These are phyloP conservation scores for Torrubiella hemipterigena DNA, from an alignment of 2,329 filamentous ascomycete species.

Conservation along the genomic window DNA sequence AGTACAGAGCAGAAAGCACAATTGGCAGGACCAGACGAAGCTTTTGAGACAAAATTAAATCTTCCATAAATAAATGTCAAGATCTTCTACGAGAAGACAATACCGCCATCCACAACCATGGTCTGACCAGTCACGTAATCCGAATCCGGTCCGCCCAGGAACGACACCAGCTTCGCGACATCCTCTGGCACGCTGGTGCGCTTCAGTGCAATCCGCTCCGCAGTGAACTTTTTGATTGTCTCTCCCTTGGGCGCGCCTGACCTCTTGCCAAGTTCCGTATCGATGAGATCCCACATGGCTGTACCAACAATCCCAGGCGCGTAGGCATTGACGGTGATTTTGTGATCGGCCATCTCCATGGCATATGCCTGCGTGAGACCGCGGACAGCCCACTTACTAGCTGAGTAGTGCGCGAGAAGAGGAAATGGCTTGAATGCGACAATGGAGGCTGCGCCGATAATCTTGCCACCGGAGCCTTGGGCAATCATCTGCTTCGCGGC, in stretches of 20 bases:
- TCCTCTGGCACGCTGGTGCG: slow-evolving; percentile 49
- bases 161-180: slow-evolving; percentile 50
- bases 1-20: too few relatives aligned
- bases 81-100: slow-evolving; percentile 32
- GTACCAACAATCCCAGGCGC: slow-evolving; percentile 57
- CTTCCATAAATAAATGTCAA: too few relatives aligned
- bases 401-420: slow-evolving; percentile 49
- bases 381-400: slow-evolving; percentile 55
- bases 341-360: slow-evolving; percentile 50
- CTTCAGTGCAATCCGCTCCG: slow-evolving; percentile 42
- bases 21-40: too few relatives aligned
- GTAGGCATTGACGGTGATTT: slow-evolving; percentile 56
- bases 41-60: too few relatives aligned
- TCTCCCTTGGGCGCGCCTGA: slow-evolving; percentile 38
- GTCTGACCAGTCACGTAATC: slow-evolving; percentile 58
- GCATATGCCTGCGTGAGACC: slow-evolving; percentile 55
- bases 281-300: slow-evolving; percentile 58
- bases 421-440: slow-evolving; percentile 49
- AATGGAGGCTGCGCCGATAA: slow-evolving; percentile 41
- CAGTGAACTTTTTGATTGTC: slow-evolving; percentile 40
- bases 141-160: slow-evolving; percentile 44
- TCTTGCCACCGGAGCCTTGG: slow-evolving; percentile 40
- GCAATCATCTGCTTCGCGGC: slow-evolving; percentile 54
- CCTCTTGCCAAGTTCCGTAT: slow-evolving; percentile 34
- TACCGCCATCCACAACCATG: slow-evolving; percentile 48